Percentiles rank a stretch among this genome's conserved stretches.
Conservation (phyloP, 805 yeast species). For the Candida railenensis region DNA sequence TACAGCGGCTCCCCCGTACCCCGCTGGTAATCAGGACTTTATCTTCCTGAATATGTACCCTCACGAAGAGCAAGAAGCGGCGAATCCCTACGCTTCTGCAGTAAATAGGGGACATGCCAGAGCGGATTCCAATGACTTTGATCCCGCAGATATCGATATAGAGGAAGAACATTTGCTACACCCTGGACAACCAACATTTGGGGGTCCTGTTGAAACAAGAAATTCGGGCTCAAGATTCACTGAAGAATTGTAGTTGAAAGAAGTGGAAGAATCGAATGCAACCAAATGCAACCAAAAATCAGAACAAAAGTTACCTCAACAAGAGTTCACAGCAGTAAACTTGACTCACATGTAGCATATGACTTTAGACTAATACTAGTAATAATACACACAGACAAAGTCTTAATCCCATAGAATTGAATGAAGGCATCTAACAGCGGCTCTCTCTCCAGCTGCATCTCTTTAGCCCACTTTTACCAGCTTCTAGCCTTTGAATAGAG, state of each 20-base stretch:
- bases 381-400: too few relatives aligned
- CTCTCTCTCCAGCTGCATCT: too few relatives aligned
- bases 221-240: slow-evolving; percentile 20
- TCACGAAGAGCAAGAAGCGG: not conserved
- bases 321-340: too few relatives aligned
- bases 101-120: slow-evolving; percentile 12
- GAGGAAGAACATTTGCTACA: slow-evolving; percentile 14
- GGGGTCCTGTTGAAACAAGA: slow-evolving; percentile 14
- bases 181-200: slow-evolving; percentile 13
- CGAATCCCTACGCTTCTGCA: not conserved
- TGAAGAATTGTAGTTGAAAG: slow-evolving; percentile 13
- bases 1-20: slow-evolving; percentile 1
- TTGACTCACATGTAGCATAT: too few relatives aligned
- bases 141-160: slow-evolving; percentile 18
- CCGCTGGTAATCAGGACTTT: not conserved
- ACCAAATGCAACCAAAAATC: too few relatives aligned
- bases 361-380: too few relatives aligned
- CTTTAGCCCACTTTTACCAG: too few relatives aligned
- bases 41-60: not conserved
- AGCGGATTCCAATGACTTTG: slow-evolving; percentile 11
- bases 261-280: not conserved
- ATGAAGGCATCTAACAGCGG: too few relatives aligned
- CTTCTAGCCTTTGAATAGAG: too few relatives aligned
- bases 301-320: too few relatives aligned
- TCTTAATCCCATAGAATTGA: too few relatives aligned